Evolutionary conservation across 306 rosid species (phyloP), one percentile per base, ranked within the genome.

Genomic region (Vachellia collinsii): DNA sequence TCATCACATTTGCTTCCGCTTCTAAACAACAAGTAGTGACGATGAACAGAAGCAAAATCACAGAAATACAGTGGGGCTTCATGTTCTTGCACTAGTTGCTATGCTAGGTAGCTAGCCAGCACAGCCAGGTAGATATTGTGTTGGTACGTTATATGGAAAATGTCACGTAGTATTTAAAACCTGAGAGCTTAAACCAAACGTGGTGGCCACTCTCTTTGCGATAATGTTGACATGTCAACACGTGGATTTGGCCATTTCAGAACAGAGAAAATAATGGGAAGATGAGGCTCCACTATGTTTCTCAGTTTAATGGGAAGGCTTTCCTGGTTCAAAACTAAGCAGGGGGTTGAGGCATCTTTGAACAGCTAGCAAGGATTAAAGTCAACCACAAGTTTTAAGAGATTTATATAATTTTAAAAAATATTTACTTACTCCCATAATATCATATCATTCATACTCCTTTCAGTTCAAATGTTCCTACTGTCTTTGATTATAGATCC

Each of bases 141-240:
- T 34, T 34, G 70, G 36, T 73, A 79, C 78, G 37, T 63, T 81
- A 9, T 79, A 7, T 71, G 80, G 82, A 70, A 73, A 41, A 63
- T 38, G 72, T 71, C 76, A 69, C 65, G 80, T 11, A 4, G 56
- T 82, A 82, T 87, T 75, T 83, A 85, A 75, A 75, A 75, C 72
- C 19, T 12, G 22, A 13, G 34, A 29, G 65, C 42, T 62, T 0
- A 62, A 48, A 68, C 50, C 20, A 82, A 78, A 88, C 93, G 92
- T 89, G 93, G 79, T 82, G 64, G 43, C 70, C 93, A 91, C 88
- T 85, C 37, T 59, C 42, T 74, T 47, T 74, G 50, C 75, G 13
- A 10, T 8, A 54, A 25, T 69, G 76, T 71, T 67, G 85, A 86
- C 89, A 82, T 77, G 83, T 83, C 80, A 86, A 79, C 86, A 78